Percentiles rank a stretch among this genome's conserved stretches.
phyloP scores from a whole-genome alignment of 441 rosid species.

The Jatropha multifida region DNA sequence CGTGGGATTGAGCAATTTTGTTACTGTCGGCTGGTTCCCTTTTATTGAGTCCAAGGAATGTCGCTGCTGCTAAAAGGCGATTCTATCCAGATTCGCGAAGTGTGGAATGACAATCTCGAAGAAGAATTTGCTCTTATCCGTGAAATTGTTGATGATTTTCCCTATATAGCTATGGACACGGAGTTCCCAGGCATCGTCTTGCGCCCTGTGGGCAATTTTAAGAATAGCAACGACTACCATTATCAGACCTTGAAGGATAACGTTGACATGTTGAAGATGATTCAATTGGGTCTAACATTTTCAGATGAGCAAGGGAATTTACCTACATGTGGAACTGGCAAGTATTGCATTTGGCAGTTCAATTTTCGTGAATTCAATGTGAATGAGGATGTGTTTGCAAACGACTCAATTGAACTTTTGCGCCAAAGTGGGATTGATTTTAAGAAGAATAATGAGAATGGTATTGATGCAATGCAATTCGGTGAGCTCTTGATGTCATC shows the following conservation, averaged over 20 bases:
- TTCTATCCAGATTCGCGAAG: slow-evolving; percentile 58
- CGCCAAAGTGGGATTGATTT: slow-evolving; percentile 60
- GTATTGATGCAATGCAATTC: slow-evolving; percentile 53
- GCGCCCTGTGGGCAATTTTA: slow-evolving; percentile 46
- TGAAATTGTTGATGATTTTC: slow-evolving; percentile 45
- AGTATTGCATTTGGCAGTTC: slow-evolving; percentile 67
- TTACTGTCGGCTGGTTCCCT: background rate
- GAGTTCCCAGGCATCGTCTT: slow-evolving; percentile 72
- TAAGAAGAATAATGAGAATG: slow-evolving; percentile 44
- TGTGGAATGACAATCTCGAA: slow-evolving; percentile 62
- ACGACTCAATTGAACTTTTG: slow-evolving; percentile 56
- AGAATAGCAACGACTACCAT: slow-evolving; percentile 43
- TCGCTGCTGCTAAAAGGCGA: slow-evolving; percentile 39
- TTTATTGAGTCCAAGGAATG: slow-evolving; percentile 34
- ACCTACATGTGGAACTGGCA: slow-evolving; percentile 61
- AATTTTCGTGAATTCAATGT: slow-evolving; percentile 62
- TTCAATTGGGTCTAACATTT: slow-evolving; percentile 77
- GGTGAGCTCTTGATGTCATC: slow-evolving; percentile 62
- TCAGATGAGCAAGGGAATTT: slow-evolving; percentile 64
- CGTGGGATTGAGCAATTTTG: slow-evolving; percentile 10
- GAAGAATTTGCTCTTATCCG: slow-evolving; percentile 49
- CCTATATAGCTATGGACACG: slow-evolving; percentile 73
- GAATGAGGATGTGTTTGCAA: slow-evolving; percentile 52
- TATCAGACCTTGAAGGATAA: slow-evolving; percentile 60
- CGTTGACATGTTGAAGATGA: slow-evolving; percentile 66